Base-by-base conservation (phyloP, 1,284 basidiomycete species). In the Malassezia arunalokei region DNA sequence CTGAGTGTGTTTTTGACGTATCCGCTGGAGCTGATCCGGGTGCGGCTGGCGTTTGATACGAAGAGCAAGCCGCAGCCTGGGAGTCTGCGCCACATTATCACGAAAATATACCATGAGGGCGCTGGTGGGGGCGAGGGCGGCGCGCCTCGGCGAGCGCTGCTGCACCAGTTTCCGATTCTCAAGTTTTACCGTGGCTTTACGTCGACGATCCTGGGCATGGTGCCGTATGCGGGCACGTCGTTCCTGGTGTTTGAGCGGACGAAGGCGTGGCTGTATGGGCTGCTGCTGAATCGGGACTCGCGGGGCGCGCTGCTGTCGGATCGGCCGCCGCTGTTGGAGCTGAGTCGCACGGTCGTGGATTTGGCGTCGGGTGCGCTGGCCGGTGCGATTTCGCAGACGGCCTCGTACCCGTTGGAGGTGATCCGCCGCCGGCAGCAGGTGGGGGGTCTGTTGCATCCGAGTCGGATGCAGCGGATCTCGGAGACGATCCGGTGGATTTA, bases 321-420 rank as follows among this genome's bases (percentile, higher is more conserved):
- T 5, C 14, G 27, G 2, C 14, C 24, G 41, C 59, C 7, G 29
- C 41, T 4, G 24, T 20, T 14, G 24, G 32, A 1, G 49, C 54
- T 33, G 8, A 62, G 52, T 44, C 71, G 71, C 44, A 77, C 77
- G 3, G 51, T 66, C 2, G 68, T 77, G 14, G 79, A 82, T 64
- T 80, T 96, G 1, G 75, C 76, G 12, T 84, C 90, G 51, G 94
- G 94, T 29, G 94, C 89, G 0, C 74, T 91, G n/a, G 85, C 92
- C 0, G 94, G 94, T 24, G 83, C 84, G 11, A 76, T 88, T 49
- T 82, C 84, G 3, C 92, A 98, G 74, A 94, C 91, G 0, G 82
- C 82, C 3, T 89, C 88, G 17, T 99, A 99, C 71, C 94, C 94
- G 1, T 89, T 98, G 66, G 94, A 99, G 73, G 85, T 99, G 45